These are phyloP conservation scores for Starmerella sp. DNA, from an alignment of 805 yeast genomes.

Conservation along the genomic window DNA sequence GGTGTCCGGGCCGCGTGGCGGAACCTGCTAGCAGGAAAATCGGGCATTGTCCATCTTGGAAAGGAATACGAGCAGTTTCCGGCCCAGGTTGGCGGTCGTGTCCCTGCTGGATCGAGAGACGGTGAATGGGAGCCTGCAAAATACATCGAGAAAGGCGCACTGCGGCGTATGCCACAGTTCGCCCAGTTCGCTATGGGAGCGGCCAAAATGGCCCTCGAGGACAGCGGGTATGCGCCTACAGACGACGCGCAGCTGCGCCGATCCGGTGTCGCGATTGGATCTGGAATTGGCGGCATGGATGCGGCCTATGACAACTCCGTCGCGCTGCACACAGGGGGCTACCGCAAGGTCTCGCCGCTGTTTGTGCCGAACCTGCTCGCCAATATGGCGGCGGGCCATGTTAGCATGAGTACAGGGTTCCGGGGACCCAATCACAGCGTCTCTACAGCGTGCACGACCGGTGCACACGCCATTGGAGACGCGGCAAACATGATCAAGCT, in stretches of 20 bases:
- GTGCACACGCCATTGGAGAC: conserved; percentile 87
- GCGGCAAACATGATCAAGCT: conserved; percentile 69
- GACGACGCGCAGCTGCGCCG: conserved; percentile 23
- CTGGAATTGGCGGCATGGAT: conserved; percentile 82
- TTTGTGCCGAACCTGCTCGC: conserved; percentile 73
- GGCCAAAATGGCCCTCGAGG: conserved; percentile 61
- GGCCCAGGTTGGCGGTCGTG: conserved; percentile 61
- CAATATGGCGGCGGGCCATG: conserved; percentile 91
- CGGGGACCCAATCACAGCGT: conserved; percentile 82
- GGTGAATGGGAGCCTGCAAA: conserved; percentile 44
- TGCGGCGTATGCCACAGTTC: conserved; percentile 56
- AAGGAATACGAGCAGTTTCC: conserved; percentile 48
- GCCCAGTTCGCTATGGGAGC: conserved; percentile 73
- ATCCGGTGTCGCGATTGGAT: conserved; percentile 70
- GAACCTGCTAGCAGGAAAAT: conserved; percentile 26
- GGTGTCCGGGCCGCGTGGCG: conserved; percentile 36
- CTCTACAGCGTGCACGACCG: conserved; percentile 96
- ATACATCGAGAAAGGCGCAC: conserved; percentile 38
- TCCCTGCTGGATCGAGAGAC: conserved; percentile 43
- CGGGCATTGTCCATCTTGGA: conserved; percentile 35
- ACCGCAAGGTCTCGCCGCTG: conserved; percentile 67
- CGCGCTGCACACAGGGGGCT: conserved; percentile 40
- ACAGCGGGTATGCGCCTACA: conserved; percentile 45
- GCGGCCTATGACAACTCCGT: conserved; percentile 57
- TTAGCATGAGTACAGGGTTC: conserved; percentile 65